Base-by-base conservation (phyloP, 208 protist genomes). In the Trypanosoma caninum region DNA sequence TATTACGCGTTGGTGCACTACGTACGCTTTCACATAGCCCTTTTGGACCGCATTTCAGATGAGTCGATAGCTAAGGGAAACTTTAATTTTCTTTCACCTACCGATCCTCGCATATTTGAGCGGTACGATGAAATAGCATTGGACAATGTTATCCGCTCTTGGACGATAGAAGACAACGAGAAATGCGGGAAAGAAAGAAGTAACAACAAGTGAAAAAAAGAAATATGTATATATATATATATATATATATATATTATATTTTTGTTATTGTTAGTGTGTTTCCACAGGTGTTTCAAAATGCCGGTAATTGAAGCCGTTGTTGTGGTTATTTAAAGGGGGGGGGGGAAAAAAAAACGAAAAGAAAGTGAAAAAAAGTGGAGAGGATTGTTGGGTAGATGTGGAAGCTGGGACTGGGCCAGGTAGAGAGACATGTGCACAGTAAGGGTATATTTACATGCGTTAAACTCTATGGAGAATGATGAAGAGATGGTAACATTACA, bases 1-100 rank as follows among this genome's bases (percentile, higher is more conserved):
- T 93, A 91, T 62, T 96, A 96, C 77, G 89, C 87, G 7, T 69
- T 96, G 18, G 89, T 96, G 34, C 89, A 96, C 69, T 96, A 96
- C 72, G 81, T 96, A 20, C 87, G 89, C 61, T 93, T 96, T 59
- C 89, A 96, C 75, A 84, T 80, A 10, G 89, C 89, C 5, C 78
- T 96, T 37, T 86, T 96, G 30, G 89, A 96, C 63, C 80, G 89
- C 56, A 83, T 96, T 40, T 63, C 88, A 13, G 88, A 94, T 48
- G 88, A 92, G 23, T 54, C 56, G 20, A 86, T 94, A 37, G 75
- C 84, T n/a, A 91, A 91, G 70, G 88, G 88, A 13, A 92, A 92
- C 71, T 92, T 94, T 37, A 91, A 94, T 55, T 94, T 92, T 63
- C 46, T 94, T 30, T 87, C 76, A 38, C 88, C 88, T 3, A 90